Conservation (phyloP, 1,284 basidiomycete species). For the Exobasidium cylindrosporum region DNA sequence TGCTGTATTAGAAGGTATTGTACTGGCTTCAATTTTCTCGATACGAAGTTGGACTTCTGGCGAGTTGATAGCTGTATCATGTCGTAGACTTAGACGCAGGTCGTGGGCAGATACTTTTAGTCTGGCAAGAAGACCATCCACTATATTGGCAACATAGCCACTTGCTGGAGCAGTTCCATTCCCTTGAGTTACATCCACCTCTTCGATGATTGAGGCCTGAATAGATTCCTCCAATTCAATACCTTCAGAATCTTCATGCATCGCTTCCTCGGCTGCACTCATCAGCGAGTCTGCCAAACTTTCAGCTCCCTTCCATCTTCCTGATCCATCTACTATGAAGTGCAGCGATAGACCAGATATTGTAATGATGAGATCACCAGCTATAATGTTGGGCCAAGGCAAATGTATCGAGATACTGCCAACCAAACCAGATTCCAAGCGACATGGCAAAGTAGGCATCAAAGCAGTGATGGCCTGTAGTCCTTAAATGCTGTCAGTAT, state of each 20-base stretch:
- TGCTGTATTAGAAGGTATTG: background rate
- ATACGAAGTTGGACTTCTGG: constrained; percentile 1
- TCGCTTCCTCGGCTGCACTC: constrained; percentile 29
- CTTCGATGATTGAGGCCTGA: constrained; percentile 27
- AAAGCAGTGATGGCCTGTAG: constrained; percentile 8
- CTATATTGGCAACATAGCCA: constrained; percentile 25
- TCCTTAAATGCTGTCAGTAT: too few species aligned
- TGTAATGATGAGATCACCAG: background rate
- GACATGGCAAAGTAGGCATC: background rate
- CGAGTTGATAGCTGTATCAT: background rate
- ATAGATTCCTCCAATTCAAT: constrained; percentile 33
- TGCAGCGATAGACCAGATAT: background rate
- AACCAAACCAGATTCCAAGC: constrained; percentile 6
- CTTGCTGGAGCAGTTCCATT: background rate
- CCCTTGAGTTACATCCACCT: constrained; percentile 1
- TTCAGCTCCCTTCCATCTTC: constrained; percentile 1
- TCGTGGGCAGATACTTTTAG: constrained; percentile 24
- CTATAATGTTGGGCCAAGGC: background rate
- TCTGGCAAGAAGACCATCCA: constrained; percentile 35
- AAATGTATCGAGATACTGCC: constrained; percentile 8
- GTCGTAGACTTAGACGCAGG: background rate
- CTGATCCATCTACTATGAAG: background rate
- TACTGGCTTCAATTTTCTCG: background rate
- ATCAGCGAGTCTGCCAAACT: constrained; percentile 23
- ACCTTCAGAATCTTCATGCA: constrained; percentile 31